phyloP scores from a whole-genome alignment of 805 yeast genomes.

The Lipomyces orientalis region DNA sequence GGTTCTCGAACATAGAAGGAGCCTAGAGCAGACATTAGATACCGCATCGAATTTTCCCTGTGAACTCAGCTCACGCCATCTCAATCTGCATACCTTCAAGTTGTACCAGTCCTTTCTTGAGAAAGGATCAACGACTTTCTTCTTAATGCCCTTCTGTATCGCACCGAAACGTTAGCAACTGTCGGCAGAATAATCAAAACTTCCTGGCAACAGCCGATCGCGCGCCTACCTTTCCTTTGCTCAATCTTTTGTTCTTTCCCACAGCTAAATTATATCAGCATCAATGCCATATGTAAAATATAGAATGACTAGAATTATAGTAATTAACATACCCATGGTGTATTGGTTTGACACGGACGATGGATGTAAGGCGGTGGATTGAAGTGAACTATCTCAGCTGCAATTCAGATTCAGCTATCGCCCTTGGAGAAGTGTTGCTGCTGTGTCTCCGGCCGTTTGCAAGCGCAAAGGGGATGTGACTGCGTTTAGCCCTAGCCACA shows the following conservation, averaged over 20 bases:
- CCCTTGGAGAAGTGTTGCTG: neutral
- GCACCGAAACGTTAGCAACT: neutral
- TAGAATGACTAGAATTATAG: neutral
- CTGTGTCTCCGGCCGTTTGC: neutral
- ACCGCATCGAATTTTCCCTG: neutral
- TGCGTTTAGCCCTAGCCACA: neutral
- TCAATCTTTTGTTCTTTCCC: conserved; percentile 84
- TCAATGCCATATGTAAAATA: neutral
- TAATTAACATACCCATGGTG: conserved; percentile 33
- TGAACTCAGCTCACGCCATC: neutral
- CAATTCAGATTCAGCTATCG: conserved; percentile 4
- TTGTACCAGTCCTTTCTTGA: conserved; percentile 92
- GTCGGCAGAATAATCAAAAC: conserved; percentile 69
- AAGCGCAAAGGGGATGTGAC: neutral
- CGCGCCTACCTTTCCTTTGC: conserved; percentile 64
- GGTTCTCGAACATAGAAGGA: conserved; percentile 97
- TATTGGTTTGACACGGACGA: conserved; percentile 22
- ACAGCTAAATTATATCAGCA: conserved; percentile 61
- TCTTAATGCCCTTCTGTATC: conserved; percentile 87
- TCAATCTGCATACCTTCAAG: conserved; percentile 23
- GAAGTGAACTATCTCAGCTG: neutral
- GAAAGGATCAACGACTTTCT: conserved; percentile 99
- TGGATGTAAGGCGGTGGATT: conserved; percentile 8
- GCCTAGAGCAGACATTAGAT: conserved; percentile 58
- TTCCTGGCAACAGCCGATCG: neutral